These are phyloP conservation scores for Alloascoidea africana DNA, from an alignment of 805 yeast species.

Conservation along the genomic window DNA sequence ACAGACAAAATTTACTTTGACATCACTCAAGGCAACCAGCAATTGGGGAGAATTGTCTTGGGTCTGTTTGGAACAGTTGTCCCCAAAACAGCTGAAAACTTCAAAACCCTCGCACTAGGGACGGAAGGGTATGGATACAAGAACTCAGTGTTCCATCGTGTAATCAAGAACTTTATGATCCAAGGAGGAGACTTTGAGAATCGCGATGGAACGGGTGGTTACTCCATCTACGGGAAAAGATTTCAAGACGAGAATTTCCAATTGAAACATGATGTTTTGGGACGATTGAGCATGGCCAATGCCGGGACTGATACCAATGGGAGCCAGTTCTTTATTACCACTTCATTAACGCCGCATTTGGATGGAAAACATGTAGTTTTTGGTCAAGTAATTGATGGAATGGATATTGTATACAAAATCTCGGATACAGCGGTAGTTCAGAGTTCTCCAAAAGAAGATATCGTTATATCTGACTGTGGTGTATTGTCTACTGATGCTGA, in stretches of 20 bases:
- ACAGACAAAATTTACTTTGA: conserved; percentile 82
- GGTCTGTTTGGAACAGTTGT: conserved; percentile 74
- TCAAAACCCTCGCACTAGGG: conserved; percentile 31
- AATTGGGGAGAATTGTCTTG: conserved; percentile 68
- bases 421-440: too few species aligned
- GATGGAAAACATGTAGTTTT: conserved; percentile 45
- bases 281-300: conserved; percentile 43
- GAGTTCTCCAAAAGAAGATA: conserved; percentile 49
- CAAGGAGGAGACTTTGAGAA: conserved; percentile 33
- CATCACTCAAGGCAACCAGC: conserved; percentile 61
- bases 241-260: conserved; percentile 35
- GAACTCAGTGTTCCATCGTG: conserved; percentile 20
- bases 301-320: conserved; percentile 46
- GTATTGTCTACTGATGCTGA: too few species aligned
- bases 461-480: too few species aligned
- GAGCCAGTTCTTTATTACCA: conserved; percentile 44
- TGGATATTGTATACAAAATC: conserved; percentile 31
- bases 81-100: conserved; percentile 28
- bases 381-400: conserved; percentile 34
- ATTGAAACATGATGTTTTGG: conserved; percentile 33
- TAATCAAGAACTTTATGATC: conserved; percentile 27
- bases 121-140: conserved; percentile 28
- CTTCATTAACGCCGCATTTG: conserved; percentile 36
- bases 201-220: conserved; percentile 29
- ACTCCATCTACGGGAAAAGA: conserved; percentile 22